Base-by-base conservation (phyloP, 148 eudicot species). In the Pouteria glomerata region DNA sequence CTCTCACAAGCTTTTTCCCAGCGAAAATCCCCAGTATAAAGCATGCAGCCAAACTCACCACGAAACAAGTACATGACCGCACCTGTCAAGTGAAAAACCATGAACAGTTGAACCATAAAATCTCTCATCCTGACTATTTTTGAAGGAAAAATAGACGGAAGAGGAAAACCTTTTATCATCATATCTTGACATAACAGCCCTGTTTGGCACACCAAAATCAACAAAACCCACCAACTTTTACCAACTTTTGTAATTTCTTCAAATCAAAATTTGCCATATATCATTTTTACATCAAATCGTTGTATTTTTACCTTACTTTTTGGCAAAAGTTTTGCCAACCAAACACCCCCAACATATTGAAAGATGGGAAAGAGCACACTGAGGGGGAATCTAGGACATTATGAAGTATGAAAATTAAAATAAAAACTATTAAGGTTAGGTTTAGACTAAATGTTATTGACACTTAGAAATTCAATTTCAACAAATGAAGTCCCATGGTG, bases 21-120 rank as follows among this genome's bases (percentile, higher is more conserved):
- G 14, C 92, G 95, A 75, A 92, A 92, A 85, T 92, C 95, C 75
- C 97, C 97, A 57, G 95, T 92, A 74, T 81, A 87, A 52, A 92
- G 90, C 85, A 80, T 86, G 56, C 73, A 80, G 44, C 97, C 97
- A 78, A 89, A 92, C 12, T 82, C 86, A 23, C 97, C 97, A 72
- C 82, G 82, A 76, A 92, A 92, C 76, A 92, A 77, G 71, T 84
- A 92, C 97, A 92, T 89, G 31, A 87, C 95, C 41, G 97, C 88
- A 52, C 97, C 97, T 91, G 80, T 65, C 52, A 44, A 35, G 59
- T 57, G 61, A 11, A 41, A 74, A 66, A 30, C 33, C 34, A 66
- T 47, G 34, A 63, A 16, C 15, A 41, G 33, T 53, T 50, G n/a
- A 27, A 70, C 3, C n/a, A 1, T 26, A 14, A 52, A 35, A 68